Base-by-base conservation (phyloP, 2,329 filamentous ascomycete genomes). In the Alternaria hordeiaustralica region DNA sequence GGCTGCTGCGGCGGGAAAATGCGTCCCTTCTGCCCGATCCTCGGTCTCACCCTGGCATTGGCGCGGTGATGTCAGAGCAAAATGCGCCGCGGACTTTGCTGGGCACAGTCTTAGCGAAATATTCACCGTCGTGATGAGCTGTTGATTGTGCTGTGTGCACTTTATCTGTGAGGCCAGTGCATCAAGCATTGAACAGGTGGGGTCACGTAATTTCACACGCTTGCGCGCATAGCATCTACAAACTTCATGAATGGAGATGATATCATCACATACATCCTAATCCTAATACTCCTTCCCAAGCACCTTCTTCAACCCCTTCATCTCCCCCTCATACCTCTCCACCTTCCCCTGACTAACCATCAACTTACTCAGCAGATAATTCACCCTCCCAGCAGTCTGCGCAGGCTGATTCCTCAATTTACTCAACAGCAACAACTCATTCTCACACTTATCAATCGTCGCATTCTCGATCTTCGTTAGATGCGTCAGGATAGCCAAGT, bases 381-480 rank as follows among this genome's bases (percentile, higher is more conserved):
- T 83, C 3, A 93, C 85, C 33, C 95, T 83, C 0, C 87, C 85
- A 1, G 82, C 83, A 26, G 92, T 83, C 83, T 96, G 90, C 20
- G 83, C 81, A 1, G 93, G 92, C 78, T 92, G 88, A 55, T 86
- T 90, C 7, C 90, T 91, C 71, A 97, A 77, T 20, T 85, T 84
- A 0, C 87, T 92, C n/a, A 97, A 80, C 58, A 92, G 75, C 61
- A 83, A 84, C 61, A 98, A 82, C 80, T 98, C 94, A 25, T 85
- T 84, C 83, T 97, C 95, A 47, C 88, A 90, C 80, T 93, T 93
- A 44, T 90, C 89, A 63, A 97, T 93, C 10, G 81, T 89, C 78
- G 88, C 88, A 55, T 86, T 90, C 82, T 97, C 93, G 4, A 88
- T 86, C 72, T 90, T 90, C 23, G 89, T 88, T 60, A 92, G 82